Evolutionary conservation across 768 basidiomycete genomes (phyloP).

Genomic region (Suillus subluteus): DNA sequence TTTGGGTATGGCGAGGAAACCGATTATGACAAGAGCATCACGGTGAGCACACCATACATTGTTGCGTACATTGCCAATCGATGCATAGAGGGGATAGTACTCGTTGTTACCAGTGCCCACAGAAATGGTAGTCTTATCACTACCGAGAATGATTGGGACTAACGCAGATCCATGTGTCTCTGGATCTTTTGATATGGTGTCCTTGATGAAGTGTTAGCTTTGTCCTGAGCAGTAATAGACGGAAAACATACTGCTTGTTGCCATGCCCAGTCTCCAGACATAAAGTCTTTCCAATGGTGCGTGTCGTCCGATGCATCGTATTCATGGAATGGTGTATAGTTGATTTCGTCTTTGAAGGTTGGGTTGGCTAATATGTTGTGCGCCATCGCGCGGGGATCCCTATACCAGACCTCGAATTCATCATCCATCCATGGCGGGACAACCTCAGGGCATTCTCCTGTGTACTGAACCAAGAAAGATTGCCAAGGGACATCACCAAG

Average conservation of each 20-base stretch:
- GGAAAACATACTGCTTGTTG: slow-evolving; percentile 4
- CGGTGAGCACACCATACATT: slow-evolving; percentile 11
- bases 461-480: too few relatives aligned
- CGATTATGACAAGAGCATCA: slow-evolving; percentile 23
- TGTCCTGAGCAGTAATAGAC: neutral
- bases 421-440: too few relatives aligned
- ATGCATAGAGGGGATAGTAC: slow-evolving; percentile 17
- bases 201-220: neutral
- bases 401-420: too few relatives aligned
- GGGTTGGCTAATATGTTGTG: slow-evolving; percentile 27
- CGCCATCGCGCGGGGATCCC: slow-evolving; percentile 20
- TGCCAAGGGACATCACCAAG: too few relatives aligned
- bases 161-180: slow-evolving; percentile 15
- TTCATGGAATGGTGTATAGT: slow-evolving; percentile 22
- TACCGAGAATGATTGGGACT: slow-evolving; percentile 18
- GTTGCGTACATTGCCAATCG: slow-evolving; percentile 18
- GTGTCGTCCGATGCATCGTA: slow-evolving; percentile 10
- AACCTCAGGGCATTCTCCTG: too few relatives aligned
- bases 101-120: slow-evolving; percentile 17
- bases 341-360: slow-evolving; percentile 23
- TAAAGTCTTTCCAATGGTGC: slow-evolving; percentile 21
- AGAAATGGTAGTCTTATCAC: slow-evolving; percentile 19
- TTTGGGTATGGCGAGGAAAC: slow-evolving; percentile 33
- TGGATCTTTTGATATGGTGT: neutral
- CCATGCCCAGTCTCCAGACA: slow-evolving; percentile 30